Percentiles rank a stretch among this genome's conserved stretches.
phyloP scores from a whole-genome alignment of 1,284 basidiomycete genomes.

The Cutaneotrichosporon mucoides region DNA sequence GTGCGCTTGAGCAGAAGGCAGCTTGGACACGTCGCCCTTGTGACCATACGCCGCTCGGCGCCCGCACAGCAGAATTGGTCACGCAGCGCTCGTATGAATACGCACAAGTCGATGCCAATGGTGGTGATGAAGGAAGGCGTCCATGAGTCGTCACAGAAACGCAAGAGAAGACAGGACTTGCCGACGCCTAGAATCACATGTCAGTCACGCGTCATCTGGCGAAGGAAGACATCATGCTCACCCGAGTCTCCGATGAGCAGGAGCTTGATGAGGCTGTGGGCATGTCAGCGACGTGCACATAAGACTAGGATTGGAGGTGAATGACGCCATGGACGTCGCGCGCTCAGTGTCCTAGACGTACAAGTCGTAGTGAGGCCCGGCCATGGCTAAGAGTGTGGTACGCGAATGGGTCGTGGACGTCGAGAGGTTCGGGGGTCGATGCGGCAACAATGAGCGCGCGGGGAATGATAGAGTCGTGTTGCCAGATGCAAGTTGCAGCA shows the following conservation, averaged over 20 bases:
- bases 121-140: constrained; percentile 99
- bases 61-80: too few species aligned
- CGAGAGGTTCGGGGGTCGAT: too few species aligned
- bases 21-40: too few species aligned
- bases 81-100: background rate
- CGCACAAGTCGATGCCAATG: constrained; percentile 61
- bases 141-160: constrained; percentile 99
- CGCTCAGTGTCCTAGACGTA: constrained; percentile 20
- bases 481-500: too few species aligned
- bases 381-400: constrained; percentile 26
- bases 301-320: too few species aligned
- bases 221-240: constrained; percentile 42
- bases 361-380: constrained; percentile 51
- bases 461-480: too few species aligned
- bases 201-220: background rate
- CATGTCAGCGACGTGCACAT: background rate
- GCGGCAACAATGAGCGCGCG: too few species aligned
- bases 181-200: constrained; percentile 69
- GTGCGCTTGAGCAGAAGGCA: too few species aligned
- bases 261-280: constrained; percentile 75
- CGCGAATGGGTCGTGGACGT: too few species aligned
- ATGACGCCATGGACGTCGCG: too few species aligned
- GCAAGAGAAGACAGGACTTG: constrained; percentile 95
- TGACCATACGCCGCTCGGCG: too few species aligned
- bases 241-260: constrained; percentile 96